Percentiles rank a stretch among this genome's conserved stretches.
These are phyloP conservation scores for Passiflora organensis DNA, from an alignment of 345 rosid species.

Conservation along the genomic window DNA sequence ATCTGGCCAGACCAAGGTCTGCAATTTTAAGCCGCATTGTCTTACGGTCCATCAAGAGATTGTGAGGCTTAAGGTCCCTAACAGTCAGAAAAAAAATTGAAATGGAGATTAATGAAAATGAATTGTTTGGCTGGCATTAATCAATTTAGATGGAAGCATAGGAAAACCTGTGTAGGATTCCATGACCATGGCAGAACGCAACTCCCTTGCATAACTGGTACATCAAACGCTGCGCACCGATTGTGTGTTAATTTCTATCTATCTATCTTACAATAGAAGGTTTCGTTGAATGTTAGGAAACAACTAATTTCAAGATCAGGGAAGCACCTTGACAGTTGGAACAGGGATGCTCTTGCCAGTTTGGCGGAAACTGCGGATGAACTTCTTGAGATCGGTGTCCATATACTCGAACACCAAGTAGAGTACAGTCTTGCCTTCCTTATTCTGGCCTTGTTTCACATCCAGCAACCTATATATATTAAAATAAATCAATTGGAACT, in stretches of 20 bases:
- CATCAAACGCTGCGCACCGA: slow-evolving; percentile 94
- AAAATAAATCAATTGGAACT: neutral
- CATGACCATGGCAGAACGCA: slow-evolving; percentile 94
- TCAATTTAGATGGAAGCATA: neutral
- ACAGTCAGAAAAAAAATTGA: neutral
- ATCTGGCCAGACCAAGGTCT: slow-evolving; percentile 89
- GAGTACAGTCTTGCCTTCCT: slow-evolving; percentile 85
- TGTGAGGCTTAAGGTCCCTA: slow-evolving; percentile 98
- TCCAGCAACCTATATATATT: slow-evolving; percentile 55
- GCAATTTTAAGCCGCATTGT: slow-evolving; percentile 79
- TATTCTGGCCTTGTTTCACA: slow-evolving; percentile 87
- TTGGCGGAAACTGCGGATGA: slow-evolving; percentile 64
- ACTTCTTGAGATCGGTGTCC: slow-evolving; percentile 92
- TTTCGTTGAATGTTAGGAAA: too few relatives aligned
- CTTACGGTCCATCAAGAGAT: slow-evolving; percentile 79
- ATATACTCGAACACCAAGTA: slow-evolving; percentile 88
- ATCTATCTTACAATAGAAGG: too few relatives aligned
- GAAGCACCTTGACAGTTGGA: slow-evolving; percentile 45
- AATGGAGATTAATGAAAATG: too few relatives aligned
- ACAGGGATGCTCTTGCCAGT: slow-evolving; percentile 51
- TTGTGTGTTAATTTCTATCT: too few relatives aligned
- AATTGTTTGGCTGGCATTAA: too few relatives aligned
- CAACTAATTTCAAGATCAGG: too few relatives aligned
- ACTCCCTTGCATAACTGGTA: slow-evolving; percentile 94
- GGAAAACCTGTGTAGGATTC: slow-evolving; percentile 78